Base-by-base conservation (phyloP, 192 early-diverging fungal genomes). In the Mortierella claussenii region DNA sequence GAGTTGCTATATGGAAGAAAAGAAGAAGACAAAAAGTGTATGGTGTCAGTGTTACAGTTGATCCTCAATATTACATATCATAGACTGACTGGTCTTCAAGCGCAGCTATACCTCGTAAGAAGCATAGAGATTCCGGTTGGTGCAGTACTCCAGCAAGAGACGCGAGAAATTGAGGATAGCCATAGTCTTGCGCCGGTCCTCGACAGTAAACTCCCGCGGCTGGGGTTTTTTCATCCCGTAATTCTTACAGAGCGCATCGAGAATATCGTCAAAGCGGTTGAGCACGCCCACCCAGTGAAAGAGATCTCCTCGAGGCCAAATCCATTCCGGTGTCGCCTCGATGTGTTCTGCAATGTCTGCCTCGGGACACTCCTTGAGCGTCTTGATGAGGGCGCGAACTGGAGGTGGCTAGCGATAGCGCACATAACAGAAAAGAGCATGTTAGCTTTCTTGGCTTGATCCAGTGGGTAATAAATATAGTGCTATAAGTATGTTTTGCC, bases 241-340 rank as follows among this genome's bases (percentile, higher is more conserved):
- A 54, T 87, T 83, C 60, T 86, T 81, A 65, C 88, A 89, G 26
- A 87, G 74, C 13, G 80, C 70, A 47, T 89, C 90, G 40, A 99
- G 80, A 26, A 97, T 89, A 11, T 81, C 80, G 67, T 97, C 97
- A 65, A 97, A 96, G 26, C 93, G 87, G 83, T 99, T 97, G 44
- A 99, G 88, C 5, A 97, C 95, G 13, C 86, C 79, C 32, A 97
- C 93, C 96, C 96, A 99, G 55, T 97, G 96, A 83, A 92, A 96
- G 55, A 99, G 81, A 64, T 99, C 97, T 45, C 94, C 94, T 53
- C 96, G 91, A 37, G 90, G 90, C 79, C 87, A 94, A 42, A 81
- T 80, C 95, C 95, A 96, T 51, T 89, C 87, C 23, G 68, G 58
- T 47, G 83, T 66, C 20, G 81, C 69, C 52, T 81, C 67, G 20